These are phyloP conservation scores for Epichloe scottii DNA, from an alignment of 2,329 filamentous ascomycete species.

Conservation along the genomic window DNA sequence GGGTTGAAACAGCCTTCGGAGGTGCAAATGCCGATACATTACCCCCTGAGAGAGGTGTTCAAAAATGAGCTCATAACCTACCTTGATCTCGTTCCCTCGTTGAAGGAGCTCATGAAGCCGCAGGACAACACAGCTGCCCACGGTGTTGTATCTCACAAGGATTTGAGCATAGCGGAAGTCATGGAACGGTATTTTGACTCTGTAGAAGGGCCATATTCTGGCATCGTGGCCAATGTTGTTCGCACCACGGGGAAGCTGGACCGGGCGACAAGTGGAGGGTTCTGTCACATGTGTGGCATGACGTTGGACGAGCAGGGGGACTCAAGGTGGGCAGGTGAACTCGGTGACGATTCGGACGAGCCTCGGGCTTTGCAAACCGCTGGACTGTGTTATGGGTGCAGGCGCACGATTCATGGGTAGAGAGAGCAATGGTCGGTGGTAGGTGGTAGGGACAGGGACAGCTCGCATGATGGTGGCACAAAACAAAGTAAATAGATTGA, in stretches of 20 bases:
- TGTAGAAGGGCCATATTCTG: conserved; percentile 72
- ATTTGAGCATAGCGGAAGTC: conserved; percentile 80
- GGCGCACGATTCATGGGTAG: conserved; percentile 46
- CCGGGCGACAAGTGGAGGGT: conserved; percentile 25
- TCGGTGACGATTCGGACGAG: conserved; percentile 30
- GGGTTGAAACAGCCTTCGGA: conserved; percentile 8
- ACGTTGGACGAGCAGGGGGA: conserved; percentile 51
- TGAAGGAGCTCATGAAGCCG: conserved; percentile 37
- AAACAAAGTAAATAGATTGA: neutral
- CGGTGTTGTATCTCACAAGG: conserved; percentile 51
- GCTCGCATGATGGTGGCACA: neutral
- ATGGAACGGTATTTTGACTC: conserved; percentile 78
- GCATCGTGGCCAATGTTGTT: conserved; percentile 90
- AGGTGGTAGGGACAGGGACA: neutral
- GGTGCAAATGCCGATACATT: conserved; percentile 43
- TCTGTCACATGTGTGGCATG: conserved; percentile 59
- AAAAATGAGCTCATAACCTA: conserved; percentile 68
- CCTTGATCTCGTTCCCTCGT: conserved; percentile 38
- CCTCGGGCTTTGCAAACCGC: conserved; percentile 13
- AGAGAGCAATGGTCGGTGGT: neutral
- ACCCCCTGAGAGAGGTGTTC: conserved; percentile 75
- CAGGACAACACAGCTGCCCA: conserved; percentile 18
- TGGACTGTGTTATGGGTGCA: conserved; percentile 61
- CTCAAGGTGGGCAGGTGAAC: conserved; percentile 49
- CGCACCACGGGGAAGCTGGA: conserved; percentile 77